These are phyloP conservation scores for Talaromyces verruculosus DNA, from an alignment of 2,329 filamentous ascomycete species.

Conservation along the genomic window DNA sequence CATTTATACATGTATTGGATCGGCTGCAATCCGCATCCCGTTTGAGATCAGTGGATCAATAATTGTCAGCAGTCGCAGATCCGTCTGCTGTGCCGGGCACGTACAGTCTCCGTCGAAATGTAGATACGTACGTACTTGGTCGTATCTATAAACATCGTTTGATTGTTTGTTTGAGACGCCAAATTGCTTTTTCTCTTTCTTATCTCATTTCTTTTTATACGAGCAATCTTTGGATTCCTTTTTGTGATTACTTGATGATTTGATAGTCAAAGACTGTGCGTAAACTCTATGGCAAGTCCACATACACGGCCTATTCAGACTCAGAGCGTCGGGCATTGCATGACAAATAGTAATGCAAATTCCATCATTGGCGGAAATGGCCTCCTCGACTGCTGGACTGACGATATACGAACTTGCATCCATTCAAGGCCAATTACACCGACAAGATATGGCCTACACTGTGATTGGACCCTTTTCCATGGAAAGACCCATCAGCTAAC, in stretches of 20 bases:
- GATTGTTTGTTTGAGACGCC: background rate
- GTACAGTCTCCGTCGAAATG: background rate
- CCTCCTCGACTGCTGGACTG: background rate
- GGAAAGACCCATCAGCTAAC: background rate
- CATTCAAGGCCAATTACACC: background rate
- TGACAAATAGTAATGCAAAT: background rate
- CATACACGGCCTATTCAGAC: background rate
- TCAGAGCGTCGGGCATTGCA: too few species aligned
- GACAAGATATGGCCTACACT: background rate
- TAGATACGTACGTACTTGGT: background rate
- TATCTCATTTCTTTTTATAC: background rate
- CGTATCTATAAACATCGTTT: background rate
- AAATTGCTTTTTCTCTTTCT: background rate
- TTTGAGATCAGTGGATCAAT: constrained; percentile 7
- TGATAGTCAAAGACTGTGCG: background rate
- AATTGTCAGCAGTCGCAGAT: background rate
- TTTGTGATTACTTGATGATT: background rate
- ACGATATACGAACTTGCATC: background rate
- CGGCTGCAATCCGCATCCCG: background rate
- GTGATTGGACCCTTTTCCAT: background rate
- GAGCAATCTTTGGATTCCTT: background rate
- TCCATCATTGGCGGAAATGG: background rate
- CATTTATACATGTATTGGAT: background rate
- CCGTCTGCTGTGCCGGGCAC: background rate
- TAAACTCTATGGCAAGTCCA: background rate